Conservation (phyloP, 2,329 filamentous ascomycete species). For the Aspergillus quadrilineatus region DNA sequence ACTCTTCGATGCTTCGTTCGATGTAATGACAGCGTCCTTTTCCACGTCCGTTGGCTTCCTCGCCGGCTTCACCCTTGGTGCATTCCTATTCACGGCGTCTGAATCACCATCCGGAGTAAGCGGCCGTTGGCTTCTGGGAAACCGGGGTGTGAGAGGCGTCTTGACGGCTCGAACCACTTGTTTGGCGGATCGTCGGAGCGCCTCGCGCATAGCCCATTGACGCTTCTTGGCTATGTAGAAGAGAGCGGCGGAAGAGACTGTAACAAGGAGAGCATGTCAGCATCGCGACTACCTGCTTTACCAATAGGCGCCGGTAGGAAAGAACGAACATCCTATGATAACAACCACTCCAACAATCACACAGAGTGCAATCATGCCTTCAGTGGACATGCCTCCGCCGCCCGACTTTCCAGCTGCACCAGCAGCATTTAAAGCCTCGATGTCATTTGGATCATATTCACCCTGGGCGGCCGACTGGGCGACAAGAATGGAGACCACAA, state of each 20-base stretch:
- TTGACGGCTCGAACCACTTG: conserved; percentile 18
- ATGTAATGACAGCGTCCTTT: conserved; percentile 11
- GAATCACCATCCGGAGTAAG: not conserved
- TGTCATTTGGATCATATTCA: conserved; percentile 12
- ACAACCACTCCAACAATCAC: conserved; percentile 22
- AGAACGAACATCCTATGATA: conserved; percentile 21
- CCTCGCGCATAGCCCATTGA: conserved; percentile 22
- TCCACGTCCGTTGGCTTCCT: conserved; percentile 12
- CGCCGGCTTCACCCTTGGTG: not conserved
- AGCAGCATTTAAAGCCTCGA: conserved; percentile 14
- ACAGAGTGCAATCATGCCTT: conserved; percentile 23
- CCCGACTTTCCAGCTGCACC: conserved; percentile 14
- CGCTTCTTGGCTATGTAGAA: conserved; percentile 23
- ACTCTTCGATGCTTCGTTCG: not conserved
- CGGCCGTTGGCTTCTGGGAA: conserved; percentile 11
- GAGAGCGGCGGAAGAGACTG: conserved; percentile 20
- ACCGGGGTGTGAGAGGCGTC: conserved; percentile 18
- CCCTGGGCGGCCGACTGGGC: conserved; percentile 14
- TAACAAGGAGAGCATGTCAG: not conserved
- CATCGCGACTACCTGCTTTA: not conserved
- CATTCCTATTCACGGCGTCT: not conserved
- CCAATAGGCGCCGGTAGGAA: not conserved
- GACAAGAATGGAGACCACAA: conserved; percentile 8
- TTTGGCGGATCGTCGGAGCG: conserved; percentile 17
- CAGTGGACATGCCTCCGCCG: conserved; percentile 14